Evolutionary conservation across 768 basidiomycete species (phyloP).

Genomic region (Holtermanniella nyarrowii): DNA sequence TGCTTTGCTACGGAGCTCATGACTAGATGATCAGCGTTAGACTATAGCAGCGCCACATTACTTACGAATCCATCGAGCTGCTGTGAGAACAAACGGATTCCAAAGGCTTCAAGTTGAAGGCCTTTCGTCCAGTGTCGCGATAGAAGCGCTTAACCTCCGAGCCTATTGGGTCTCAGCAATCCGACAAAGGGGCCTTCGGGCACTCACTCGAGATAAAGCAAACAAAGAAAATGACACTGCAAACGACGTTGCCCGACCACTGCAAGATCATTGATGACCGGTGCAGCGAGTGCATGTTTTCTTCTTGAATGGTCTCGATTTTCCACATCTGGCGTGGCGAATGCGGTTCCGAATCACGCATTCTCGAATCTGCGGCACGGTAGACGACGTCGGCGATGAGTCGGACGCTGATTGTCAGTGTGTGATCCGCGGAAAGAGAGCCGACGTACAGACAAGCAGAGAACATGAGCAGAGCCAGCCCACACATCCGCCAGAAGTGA

Average conservation of each 20-base stretch:
- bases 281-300: constrained; percentile 4
- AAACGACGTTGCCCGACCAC: constrained; percentile 32
- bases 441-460: not conserved
- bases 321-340: constrained; percentile 14
- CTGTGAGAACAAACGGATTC: too few species aligned
- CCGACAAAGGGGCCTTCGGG: not conserved
- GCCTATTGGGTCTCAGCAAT: not conserved
- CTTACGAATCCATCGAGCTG: not conserved
- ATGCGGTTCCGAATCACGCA: constrained; percentile 14
- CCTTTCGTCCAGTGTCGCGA: not conserved
- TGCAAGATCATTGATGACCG: constrained; percentile 16
- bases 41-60: too few species aligned
- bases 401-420: constrained; percentile 19
- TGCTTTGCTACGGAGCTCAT: not conserved
- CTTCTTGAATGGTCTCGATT: constrained; percentile 19
- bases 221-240: constrained; percentile 32
- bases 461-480: not conserved
- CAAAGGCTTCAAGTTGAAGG: not conserved
- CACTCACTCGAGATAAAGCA: constrained; percentile 37
- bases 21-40: too few species aligned
- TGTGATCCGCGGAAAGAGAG: too few species aligned
- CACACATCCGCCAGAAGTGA: not conserved
- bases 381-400: constrained; percentile 36
- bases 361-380: constrained; percentile 25
- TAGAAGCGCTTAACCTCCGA: constrained; percentile 11